Base-by-base conservation (phyloP, 2,329 filamentous ascomycete genomes). In the Fusarium agapanthi region DNA sequence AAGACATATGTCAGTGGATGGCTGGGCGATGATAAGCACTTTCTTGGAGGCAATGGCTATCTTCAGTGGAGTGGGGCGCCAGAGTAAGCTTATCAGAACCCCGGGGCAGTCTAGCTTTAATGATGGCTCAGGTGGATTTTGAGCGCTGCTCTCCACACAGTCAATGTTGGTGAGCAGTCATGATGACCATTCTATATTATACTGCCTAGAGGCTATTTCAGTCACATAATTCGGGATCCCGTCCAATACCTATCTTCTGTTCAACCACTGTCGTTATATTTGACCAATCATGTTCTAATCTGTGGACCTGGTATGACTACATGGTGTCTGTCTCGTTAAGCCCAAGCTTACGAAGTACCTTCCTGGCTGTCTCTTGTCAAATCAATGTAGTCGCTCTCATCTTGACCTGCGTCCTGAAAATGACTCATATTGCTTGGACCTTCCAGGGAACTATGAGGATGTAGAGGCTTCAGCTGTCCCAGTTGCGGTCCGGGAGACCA, bases 71-170 rank as follows among this genome's bases (percentile, higher is more conserved):
- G 34, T 47, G 66, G 66, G 22, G 66, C 44, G 0, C 15, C 66
- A 5, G 63, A 63, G 38, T 67, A 57, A n/a, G 37, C 18, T 2
- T 69, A 67, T 8, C 66, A 69, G 56, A 69, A 67, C 22, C 61
- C 64, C 2, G 61, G 53, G 4, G 62, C 64, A 4, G 6, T 65
- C 14, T 69, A 40, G 44, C 12, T 34, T 34, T 7, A 34, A 13
- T 3, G 5, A 48, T 47, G 4, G 6, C 7, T 45, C 43, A 26
- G 5, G 12, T 26, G 6, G 11, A 14, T 44, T 11, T 30, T 5
- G 20, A 30, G 20, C 15, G 1, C 41, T 22, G 44, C 14, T 30
- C 15, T 6, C 4, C 20, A 47, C 20, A 16, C 6, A n/a, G 11
- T 3, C 26, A 16, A 16, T 48, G 8, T 18, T 24, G 30, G 11